Evolutionary conservation across 371 early-diverging fungal genomes (phyloP).

Genomic region (Phascolomyces articulosus): DNA sequence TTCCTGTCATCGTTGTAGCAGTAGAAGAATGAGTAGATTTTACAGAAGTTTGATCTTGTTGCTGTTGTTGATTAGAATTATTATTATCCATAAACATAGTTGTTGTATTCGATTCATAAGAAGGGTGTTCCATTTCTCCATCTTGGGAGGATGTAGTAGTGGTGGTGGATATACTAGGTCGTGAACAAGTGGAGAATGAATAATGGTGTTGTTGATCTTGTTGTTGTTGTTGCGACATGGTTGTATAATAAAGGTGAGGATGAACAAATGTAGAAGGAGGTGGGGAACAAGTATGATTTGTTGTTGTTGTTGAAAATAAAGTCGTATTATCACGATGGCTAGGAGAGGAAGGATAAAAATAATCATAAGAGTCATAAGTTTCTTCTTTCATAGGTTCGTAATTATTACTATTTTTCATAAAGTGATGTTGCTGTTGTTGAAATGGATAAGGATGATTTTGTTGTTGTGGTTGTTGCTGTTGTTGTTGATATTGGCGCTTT

Average conservation of each 20-base stretch:
- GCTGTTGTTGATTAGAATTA: background rate
- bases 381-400: background rate
- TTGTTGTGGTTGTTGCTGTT: too few relatives aligned
- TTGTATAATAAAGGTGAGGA: background rate
- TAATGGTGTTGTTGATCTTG: background rate
- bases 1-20: background rate
- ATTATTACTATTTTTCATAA: background rate
- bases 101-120: background rate
- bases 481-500: background rate
- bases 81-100: background rate
- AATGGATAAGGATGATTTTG: too few relatives aligned
- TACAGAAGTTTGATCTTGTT: background rate
- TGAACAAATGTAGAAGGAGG: background rate
- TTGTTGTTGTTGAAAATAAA: background rate
- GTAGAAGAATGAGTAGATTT: conserved; percentile 2
- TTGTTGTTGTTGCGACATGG: background rate
- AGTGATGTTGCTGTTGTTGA: background rate
- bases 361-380: conserved; percentile 5
- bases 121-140: background rate
- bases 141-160: background rate
- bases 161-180: background rate
- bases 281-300: background rate
- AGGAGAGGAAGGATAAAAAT: background rate
- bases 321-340: background rate
- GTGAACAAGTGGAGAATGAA: background rate